A percentile compares a stretch with the other conserved stretches of the same genome.
These are phyloP conservation scores for Rhodotorula kratochvilovae DNA, from an alignment of 768 basidiomycete species.

Conservation along the genomic window DNA sequence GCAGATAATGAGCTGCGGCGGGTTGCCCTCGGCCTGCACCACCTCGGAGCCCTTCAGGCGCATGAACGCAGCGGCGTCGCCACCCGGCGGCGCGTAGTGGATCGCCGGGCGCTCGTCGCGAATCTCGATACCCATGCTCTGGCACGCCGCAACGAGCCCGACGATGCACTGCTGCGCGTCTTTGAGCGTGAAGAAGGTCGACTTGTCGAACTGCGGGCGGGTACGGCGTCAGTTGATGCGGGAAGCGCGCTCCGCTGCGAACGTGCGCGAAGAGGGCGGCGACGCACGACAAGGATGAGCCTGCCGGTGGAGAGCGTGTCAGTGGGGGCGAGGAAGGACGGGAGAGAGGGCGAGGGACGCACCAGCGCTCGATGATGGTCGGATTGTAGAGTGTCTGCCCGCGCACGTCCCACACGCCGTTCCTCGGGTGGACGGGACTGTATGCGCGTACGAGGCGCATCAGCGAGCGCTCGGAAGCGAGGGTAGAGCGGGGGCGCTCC, in stretches of 20 bases:
- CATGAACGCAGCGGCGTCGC: neutral
- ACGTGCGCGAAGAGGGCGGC: neutral
- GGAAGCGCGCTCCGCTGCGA: too few relatives aligned
- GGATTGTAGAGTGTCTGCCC: neutral
- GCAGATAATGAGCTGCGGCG: slow-evolving; percentile 11
- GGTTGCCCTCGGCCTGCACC: neutral
- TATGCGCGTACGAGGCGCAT: neutral
- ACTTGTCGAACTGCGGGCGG: slow-evolving; percentile 2
- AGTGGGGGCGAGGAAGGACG: too few relatives aligned
- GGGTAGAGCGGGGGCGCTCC: neutral
- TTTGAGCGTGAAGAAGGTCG: neutral
- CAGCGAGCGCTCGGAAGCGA: too few relatives aligned
- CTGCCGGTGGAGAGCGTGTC: too few relatives aligned
- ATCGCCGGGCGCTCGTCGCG: neutral
- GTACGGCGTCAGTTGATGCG: too few relatives aligned
- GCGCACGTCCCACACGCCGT: slow-evolving; percentile 4
- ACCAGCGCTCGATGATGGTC: neutral
- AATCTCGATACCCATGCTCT: neutral
- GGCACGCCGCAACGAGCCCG: slow-evolving; percentile 7
- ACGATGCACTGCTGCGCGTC: slow-evolving; percentile 1
- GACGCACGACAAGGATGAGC: neutral
- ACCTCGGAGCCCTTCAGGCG: neutral
- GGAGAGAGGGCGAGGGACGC: neutral
- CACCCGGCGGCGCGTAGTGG: slow-evolving; percentile 6
- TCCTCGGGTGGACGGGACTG: neutral